Conservation (phyloP, 2,329 filamentous ascomycete species). For the Daldinia sp. region DNA sequence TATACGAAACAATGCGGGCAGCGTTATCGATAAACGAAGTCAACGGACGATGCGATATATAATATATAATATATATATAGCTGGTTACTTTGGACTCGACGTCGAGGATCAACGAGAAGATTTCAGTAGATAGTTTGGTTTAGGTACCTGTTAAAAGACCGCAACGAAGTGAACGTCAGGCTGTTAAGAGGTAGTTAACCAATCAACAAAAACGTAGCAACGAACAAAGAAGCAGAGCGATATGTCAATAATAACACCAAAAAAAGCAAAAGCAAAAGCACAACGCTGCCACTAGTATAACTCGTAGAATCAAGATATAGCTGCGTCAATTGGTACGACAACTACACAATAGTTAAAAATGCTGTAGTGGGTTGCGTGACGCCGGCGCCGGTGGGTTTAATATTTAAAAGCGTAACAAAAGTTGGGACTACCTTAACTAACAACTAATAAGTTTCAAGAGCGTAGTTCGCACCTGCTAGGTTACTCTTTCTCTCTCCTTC, state of each 20-base stretch:
- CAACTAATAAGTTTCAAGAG: too few species aligned
- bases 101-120: background rate
- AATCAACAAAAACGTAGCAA: background rate
- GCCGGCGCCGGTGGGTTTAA: conserved; percentile 19
- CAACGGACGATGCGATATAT: background rate
- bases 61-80: too few species aligned
- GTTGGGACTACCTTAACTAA: too few species aligned
- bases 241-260: too few species aligned
- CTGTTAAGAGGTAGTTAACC: background rate
- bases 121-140: too few species aligned
- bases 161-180: background rate
- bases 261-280: too few species aligned
- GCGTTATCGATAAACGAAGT: background rate
- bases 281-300: too few species aligned
- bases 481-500: background rate
- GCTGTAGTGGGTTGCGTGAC: conserved; percentile 13
- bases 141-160: background rate
- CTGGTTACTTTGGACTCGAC: background rate
- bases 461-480: conserved; percentile 11
- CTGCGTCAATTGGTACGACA: background rate
- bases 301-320: too few species aligned
- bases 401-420: too few species aligned
- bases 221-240: background rate
- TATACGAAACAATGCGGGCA: too few species aligned
- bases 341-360: too few species aligned